phyloP scores from a whole-genome alignment of 2,329 filamentous ascomycete species.

The Cladosporium oxysporum region DNA sequence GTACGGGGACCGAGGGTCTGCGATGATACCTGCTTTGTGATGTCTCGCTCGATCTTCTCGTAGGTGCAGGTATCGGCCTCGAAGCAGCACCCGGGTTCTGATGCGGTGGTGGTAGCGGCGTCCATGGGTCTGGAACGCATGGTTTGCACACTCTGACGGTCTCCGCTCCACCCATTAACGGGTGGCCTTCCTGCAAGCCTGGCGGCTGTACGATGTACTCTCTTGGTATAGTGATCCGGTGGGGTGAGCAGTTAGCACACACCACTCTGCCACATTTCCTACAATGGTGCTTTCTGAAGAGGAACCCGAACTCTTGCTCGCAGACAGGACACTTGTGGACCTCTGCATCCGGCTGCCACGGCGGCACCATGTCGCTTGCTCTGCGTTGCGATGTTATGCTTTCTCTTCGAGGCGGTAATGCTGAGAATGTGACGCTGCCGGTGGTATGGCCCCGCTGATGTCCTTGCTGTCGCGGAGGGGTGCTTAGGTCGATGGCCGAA shows the following conservation, averaged over 20 bases:
- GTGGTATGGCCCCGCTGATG: slow-evolving; percentile 10
- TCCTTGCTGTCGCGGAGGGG: slow-evolving; percentile 22
- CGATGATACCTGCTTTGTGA: slow-evolving; percentile 13
- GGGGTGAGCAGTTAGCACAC: slow-evolving; percentile 85
- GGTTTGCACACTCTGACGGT: slow-evolving; percentile 72
- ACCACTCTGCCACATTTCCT: slow-evolving; percentile 93
- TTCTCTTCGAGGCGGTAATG: slow-evolving; percentile 8
- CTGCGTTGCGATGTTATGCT: slow-evolving; percentile 7
- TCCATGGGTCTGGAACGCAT: slow-evolving; percentile 65
- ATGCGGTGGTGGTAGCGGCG: slow-evolving; percentile 21
- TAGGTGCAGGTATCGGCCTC: neutral
- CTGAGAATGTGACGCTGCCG: slow-evolving; percentile 11
- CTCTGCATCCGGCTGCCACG: slow-evolving; percentile 87
- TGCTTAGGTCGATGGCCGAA: slow-evolving; percentile 31
- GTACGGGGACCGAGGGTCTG: slow-evolving; percentile 7
- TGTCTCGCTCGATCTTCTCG: slow-evolving; percentile 9
- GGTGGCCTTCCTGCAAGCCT: slow-evolving; percentile 46
- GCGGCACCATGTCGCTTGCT: slow-evolving; percentile 59
- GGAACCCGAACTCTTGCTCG: slow-evolving; percentile 74
- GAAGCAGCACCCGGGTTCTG: slow-evolving; percentile 4
- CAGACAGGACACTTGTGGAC: slow-evolving; percentile 86
- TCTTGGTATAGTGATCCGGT: slow-evolving; percentile 90
- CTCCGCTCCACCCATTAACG: slow-evolving; percentile 56
- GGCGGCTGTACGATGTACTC: slow-evolving; percentile 88
- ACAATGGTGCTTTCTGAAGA: slow-evolving; percentile 91